Evolutionary conservation across 140 eudicot genomes (phyloP).

Genomic region (Erigeron philadelphicus): DNA sequence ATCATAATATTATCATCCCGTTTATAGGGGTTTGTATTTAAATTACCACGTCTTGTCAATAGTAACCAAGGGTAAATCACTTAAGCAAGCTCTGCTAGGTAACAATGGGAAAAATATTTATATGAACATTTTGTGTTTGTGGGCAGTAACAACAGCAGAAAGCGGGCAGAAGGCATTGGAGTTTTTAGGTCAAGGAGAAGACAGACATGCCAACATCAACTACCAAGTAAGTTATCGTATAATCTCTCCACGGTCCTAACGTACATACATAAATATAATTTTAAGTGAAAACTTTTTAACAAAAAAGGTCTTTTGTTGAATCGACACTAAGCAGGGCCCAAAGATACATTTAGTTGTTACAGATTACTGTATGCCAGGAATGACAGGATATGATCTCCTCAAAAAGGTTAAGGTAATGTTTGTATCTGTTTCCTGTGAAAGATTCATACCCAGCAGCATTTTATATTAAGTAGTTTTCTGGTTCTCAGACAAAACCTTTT

Average conservation of each 20-base stretch:
- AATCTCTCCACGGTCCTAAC: neutral
- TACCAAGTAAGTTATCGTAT: slow-evolving; percentile 23
- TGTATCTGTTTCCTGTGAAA: slow-evolving; percentile 4
- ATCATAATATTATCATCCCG: neutral
- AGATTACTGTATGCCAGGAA: slow-evolving; percentile 57
- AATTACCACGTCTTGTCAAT: neutral
- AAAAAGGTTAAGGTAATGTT: slow-evolving; percentile 44
- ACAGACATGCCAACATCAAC: slow-evolving; percentile 23
- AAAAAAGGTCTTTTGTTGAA: neutral
- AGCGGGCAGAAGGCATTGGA: slow-evolving; percentile 59
- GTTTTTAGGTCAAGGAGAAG: slow-evolving; percentile 44
- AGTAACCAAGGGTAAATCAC: neutral
- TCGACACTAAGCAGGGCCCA: slow-evolving; percentile 30
- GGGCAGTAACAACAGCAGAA: slow-evolving; percentile 52
- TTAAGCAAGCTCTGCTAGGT: neutral
- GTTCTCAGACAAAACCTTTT: slow-evolving; percentile 4
- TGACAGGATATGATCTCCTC: slow-evolving; percentile 55
- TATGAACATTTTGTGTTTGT: slow-evolving; percentile 12
- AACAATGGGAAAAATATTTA: neutral
- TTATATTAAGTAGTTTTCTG: slow-evolving; percentile 1
- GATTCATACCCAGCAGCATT: neutral
- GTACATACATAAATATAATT: neutral
- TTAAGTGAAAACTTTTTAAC: slow-evolving; percentile 3
- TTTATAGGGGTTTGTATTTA: neutral
- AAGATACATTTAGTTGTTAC: slow-evolving; percentile 48